Evolutionary conservation across 202 grass and related monocot species (phyloP), one percentile per base, ranked within the genome.

Genomic region (Elaeis oleifera): DNA sequence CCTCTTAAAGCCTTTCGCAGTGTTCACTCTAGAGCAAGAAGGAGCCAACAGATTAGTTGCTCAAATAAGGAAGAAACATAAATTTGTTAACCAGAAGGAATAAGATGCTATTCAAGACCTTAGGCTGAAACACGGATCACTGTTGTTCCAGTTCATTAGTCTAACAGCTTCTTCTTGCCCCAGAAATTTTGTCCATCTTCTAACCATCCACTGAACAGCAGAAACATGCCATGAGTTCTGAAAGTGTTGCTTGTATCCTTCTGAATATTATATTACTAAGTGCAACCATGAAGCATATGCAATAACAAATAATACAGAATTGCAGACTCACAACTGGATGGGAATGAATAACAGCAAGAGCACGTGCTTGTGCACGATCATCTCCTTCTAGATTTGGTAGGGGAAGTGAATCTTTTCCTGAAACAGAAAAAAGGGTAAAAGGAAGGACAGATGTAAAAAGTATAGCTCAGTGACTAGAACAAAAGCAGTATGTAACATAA

Each of bases 141-240:
- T 85, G 69, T 95, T 95, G 64, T 95, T 95, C 90, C 90, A 95
- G 49, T 75, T 78, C 90, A 95, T 95, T 60, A 95, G 70, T 85
- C 57, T 90, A 55, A 90, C 55, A 82, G 90, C 73, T 85, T 90
- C 86, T 2, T 95, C 81, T 63, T 82, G 77, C 23, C 90, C 90
- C 64, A 82, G 67, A 78, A 82, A 75, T 18, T 72, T 85, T 59
- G 79, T 85, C 90, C 90, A 95, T 90, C 90, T 87, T 80, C 90
- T 90, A 53, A 95, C 90, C 80, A 95, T 90, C 90, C 90, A 95
- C 90, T 95, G 66, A 36, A 82, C 18, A 74, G 31, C 15, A 73
- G 63, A 78, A 81, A 65, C 51, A 69, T 3, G 76, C 56, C 22
- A 64, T 51, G 18, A 1, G 23, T 59, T 13, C 36, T 14, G 2